These are phyloP conservation scores for Remersonia thermophila DNA, from an alignment of 2,329 filamentous ascomycete species.

Conservation along the genomic window DNA sequence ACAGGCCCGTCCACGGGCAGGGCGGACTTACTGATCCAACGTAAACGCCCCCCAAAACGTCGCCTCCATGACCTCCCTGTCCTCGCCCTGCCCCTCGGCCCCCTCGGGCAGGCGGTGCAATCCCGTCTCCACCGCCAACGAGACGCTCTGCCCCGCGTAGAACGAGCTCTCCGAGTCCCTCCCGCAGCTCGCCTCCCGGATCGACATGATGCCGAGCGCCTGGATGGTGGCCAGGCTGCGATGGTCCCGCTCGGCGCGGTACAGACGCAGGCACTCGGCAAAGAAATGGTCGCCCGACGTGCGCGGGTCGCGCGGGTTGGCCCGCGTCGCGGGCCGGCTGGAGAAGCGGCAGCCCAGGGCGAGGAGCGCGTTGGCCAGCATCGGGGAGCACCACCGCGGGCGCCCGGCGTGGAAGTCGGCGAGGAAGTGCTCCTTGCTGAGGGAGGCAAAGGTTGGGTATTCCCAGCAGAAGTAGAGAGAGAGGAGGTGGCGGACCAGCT, in stretches of 20 bases:
- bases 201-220: slow-evolving; percentile 63
- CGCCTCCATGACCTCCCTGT: slow-evolving; percentile 41
- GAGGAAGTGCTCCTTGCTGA: slow-evolving; percentile 60
- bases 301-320: slow-evolving; percentile 47
- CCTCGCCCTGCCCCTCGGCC: slow-evolving; percentile 37
- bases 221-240: slow-evolving; percentile 60
- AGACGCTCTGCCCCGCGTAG: slow-evolving; percentile 59
- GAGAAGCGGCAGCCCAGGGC: slow-evolving; percentile 59
- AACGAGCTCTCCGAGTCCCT: slow-evolving; percentile 62
- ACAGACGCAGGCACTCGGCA: slow-evolving; percentile 50
- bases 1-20: neutral
- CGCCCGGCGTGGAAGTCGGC: slow-evolving; percentile 50
- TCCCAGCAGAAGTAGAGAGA: slow-evolving; percentile 64
- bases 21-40: slow-evolving; percentile 44
- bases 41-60: slow-evolving; percentile 53
- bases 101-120: slow-evolving; percentile 43
- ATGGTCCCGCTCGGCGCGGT: slow-evolving; percentile 44
- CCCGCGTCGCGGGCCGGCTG: slow-evolving; percentile 48
- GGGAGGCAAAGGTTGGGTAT: slow-evolving; percentile 61
- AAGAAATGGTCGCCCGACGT: slow-evolving; percentile 66
- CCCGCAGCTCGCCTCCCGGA: slow-evolving; percentile 60
- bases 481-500: slow-evolving; percentile 50
- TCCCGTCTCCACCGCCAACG: slow-evolving; percentile 60
- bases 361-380: slow-evolving; percentile 53
- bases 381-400: slow-evolving; percentile 53